Base-by-base conservation (phyloP, 2,329 filamentous ascomycete species). In the Arachnopeziza araneosa region DNA sequence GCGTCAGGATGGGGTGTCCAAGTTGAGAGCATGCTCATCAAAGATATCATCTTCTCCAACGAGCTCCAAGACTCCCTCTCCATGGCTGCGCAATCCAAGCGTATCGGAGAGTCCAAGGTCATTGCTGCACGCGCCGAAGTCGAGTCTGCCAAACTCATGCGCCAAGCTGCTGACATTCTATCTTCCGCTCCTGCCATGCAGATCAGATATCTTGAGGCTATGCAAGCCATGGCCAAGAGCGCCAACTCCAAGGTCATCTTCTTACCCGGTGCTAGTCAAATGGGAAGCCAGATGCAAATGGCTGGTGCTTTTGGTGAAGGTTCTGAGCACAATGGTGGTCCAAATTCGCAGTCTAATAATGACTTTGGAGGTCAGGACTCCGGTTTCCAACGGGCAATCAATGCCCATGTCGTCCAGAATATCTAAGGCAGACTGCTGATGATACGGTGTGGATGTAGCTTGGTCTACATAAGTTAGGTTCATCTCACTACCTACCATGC, bases 21-120 rank as follows among this genome's bases (percentile, higher is more conserved):
- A 72, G 95, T 98, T 60, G 95, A 98, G 81, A 93, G 88, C 72
- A 99, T 99, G 93, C 86, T 99, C 68, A 93, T 99, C 83, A 98
- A 99, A 79, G 95, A 99, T 76, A 96, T 99, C 73, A 90, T 98
- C 74, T 99, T 99, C 84, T 92, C 87, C 77, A 86, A 91, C 72
- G 95, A 98, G 68, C 83, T 99, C 52, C 95, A 99, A 77, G 93
- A 98, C 72, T 95, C 90, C 21, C 85, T 99, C 55, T 96, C 91
- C 73, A 98, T 99, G 95, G 95, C 95, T 49, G 95, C 95, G 2
- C 95, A 99, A 83, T 91, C 89, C 80, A 98, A 98, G 88, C 89
- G 95, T 68, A 96, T 97, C 60, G 95, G 95, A 78, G 95, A 99
- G 77, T 92, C 89, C 79, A 99, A 99, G 83, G 91, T 99, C 74